Conservation (phyloP, 148 eudicot species). For the Polygonum aviculare region DNA sequence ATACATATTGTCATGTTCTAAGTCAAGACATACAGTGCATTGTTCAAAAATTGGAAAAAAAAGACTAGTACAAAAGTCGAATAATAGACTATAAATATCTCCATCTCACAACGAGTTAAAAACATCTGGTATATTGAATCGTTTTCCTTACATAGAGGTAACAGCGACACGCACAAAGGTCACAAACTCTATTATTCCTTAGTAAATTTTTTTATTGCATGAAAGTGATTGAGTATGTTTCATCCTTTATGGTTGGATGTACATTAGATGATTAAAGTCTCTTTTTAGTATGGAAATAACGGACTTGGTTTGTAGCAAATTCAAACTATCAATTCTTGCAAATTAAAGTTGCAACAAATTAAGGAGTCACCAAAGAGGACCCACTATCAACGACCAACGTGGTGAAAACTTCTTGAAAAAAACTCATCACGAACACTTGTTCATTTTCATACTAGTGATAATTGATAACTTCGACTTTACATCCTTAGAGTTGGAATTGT, state of each 20-base stretch:
- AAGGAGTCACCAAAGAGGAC: neutral
- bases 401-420: neutral
- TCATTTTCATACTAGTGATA: neutral
- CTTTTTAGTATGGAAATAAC: neutral
- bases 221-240: neutral
- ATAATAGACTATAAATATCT: neutral
- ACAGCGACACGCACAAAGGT: too few relatives aligned
- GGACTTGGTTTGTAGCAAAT: neutral
- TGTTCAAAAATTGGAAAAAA: too few relatives aligned
- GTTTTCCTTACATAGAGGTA: neutral
- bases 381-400: neutral
- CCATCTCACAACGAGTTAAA: too few relatives aligned
- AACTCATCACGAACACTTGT: neutral
- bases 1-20: neutral
- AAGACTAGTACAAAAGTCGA: neutral
- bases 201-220: too few relatives aligned
- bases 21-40: neutral
- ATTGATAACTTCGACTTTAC: neutral
- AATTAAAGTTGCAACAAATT: neutral
- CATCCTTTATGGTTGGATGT: neutral
- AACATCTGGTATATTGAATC: too few relatives aligned
- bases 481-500: neutral
- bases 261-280: neutral
- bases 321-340: neutral
- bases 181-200: too few relatives aligned